phyloP scores from a whole-genome alignment of 179 eudicot species.

The Vitellaria paradoxa region DNA sequence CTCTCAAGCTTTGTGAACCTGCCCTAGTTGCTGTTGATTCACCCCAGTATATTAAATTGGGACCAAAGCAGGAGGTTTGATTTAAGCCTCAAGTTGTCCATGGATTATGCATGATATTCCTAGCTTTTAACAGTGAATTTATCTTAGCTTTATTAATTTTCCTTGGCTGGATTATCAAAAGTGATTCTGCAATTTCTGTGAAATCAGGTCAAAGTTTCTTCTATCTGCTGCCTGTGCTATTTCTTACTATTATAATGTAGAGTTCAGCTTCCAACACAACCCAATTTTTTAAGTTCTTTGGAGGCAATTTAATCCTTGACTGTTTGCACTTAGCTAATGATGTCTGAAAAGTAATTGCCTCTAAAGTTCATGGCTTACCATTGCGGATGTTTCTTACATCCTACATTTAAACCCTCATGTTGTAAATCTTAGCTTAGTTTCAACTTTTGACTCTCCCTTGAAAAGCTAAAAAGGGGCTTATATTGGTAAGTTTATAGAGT shows the following conservation, averaged over 20 bases:
- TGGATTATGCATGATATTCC: not conserved
- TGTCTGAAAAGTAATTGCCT: not conserved
- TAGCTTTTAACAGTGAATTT: conserved; percentile 14
- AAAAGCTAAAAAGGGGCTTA: not conserved
- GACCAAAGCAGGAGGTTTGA: conserved; percentile 87
- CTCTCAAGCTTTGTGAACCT: conserved; percentile 94
- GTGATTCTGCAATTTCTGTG: not conserved
- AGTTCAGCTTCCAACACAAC: not conserved
- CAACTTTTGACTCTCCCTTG: too few relatives aligned
- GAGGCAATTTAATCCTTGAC: not conserved
- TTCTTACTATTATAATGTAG: not conserved
- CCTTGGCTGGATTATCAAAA: conserved; percentile 25
- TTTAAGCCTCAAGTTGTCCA: not conserved
- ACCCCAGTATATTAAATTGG: conserved; percentile 74
- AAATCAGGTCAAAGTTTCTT: not conserved
- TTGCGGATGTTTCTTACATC: not conserved
- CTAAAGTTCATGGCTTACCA: not conserved
- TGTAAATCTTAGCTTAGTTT: too few relatives aligned
- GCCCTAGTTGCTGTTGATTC: conserved; percentile 84
- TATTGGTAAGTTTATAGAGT: not conserved
- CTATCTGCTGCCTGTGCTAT: not conserved
- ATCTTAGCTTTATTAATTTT: conserved; percentile 22
- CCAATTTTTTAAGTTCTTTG: not conserved
- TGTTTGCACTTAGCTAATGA: not conserved
- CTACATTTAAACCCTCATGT: too few relatives aligned